phyloP scores from a whole-genome alignment of 2,329 filamentous ascomycete species.

The Lachnellula occidentalis region DNA sequence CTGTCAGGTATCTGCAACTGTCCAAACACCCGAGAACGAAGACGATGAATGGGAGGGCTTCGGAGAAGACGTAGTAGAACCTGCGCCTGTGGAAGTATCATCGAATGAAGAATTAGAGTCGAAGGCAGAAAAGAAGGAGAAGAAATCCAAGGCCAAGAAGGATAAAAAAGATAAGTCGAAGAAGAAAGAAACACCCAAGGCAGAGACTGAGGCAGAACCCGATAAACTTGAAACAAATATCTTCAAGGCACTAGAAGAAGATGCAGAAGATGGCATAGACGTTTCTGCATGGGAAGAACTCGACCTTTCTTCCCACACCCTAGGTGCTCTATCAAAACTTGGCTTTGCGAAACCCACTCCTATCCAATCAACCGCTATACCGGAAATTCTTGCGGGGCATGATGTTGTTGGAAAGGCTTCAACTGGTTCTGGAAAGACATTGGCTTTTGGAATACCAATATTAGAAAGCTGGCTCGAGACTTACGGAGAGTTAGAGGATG shows the following conservation, averaged over 20 bases:
- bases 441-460: conserved; percentile 92
- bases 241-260: conserved; percentile 43
- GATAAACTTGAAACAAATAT: conserved; percentile 25
- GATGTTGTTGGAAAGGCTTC: conserved; percentile 95
- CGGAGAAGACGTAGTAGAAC: conserved; percentile 39
- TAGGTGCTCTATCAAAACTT: conserved; percentile 71
- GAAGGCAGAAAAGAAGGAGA: conserved; percentile 28
- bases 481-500: conserved; percentile 36
- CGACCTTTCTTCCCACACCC: conserved; percentile 63
- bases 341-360: conserved; percentile 75
- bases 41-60: conserved; percentile 61
- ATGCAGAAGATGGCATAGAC: conserved; percentile 58
- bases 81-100: conserved; percentile 23
- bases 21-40: conserved; percentile 33
- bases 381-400: conserved; percentile 73
- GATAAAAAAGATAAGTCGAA: conserved; percentile 20
- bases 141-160: conserved; percentile 17
- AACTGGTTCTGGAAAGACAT: conserved; percentile 92
- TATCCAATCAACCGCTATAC: conserved; percentile 77
- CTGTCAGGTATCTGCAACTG: conserved; percentile 23
- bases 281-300: conserved; percentile 75
- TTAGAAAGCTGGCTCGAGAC: conserved; percentile 71
- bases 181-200: conserved; percentile 31
- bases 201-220: conserved; percentile 26
- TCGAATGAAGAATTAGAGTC: conserved; percentile 20